These are phyloP conservation scores for Microdochium trichocladiopsis DNA, from an alignment of 2,329 filamentous ascomycete species.

Conservation along the genomic window DNA sequence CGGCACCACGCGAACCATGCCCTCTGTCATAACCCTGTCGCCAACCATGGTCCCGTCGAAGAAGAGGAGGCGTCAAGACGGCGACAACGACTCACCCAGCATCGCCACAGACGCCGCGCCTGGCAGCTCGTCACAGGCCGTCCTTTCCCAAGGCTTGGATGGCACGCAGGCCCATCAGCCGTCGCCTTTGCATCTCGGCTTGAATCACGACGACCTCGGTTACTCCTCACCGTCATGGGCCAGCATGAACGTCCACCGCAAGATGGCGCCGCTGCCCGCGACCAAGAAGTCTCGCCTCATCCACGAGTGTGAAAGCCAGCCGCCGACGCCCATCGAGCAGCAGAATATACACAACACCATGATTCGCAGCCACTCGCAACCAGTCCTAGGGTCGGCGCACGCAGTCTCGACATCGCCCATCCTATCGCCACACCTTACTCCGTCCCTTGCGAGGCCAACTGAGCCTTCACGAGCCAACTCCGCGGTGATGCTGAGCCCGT, in stretches of 20 bases:
- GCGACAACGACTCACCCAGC: neutral
- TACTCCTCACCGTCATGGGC: neutral
- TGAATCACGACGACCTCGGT: neutral
- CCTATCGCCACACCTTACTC: constrained; percentile 6
- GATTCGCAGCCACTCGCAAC: neutral
- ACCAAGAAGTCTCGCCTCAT: constrained; percentile 17
- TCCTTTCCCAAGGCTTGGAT: neutral
- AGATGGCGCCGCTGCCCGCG: constrained; percentile 16
- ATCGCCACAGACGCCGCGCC: neutral
- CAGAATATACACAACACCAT: neutral
- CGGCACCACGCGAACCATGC: neutral
- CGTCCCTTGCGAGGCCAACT: constrained; percentile 2
- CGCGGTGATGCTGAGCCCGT: constrained; percentile 38
- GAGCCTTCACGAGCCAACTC: constrained; percentile 8
- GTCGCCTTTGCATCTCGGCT: neutral
- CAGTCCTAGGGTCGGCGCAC: constrained; percentile 5
- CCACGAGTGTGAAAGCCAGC: constrained; percentile 8
- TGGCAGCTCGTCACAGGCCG: neutral
- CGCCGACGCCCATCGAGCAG: constrained; percentile 1
- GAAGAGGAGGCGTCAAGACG: neutral
- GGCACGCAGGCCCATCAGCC: neutral
- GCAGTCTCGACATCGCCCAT: constrained; percentile 10
- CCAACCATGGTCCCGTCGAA: neutral
- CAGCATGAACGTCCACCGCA: constrained; percentile 12
- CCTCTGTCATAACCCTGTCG: neutral